Evolutionary conservation across 345 rosid genomes (phyloP), one percentile per base, ranked within the genome.

Genomic region (Salix viminalis): DNA sequence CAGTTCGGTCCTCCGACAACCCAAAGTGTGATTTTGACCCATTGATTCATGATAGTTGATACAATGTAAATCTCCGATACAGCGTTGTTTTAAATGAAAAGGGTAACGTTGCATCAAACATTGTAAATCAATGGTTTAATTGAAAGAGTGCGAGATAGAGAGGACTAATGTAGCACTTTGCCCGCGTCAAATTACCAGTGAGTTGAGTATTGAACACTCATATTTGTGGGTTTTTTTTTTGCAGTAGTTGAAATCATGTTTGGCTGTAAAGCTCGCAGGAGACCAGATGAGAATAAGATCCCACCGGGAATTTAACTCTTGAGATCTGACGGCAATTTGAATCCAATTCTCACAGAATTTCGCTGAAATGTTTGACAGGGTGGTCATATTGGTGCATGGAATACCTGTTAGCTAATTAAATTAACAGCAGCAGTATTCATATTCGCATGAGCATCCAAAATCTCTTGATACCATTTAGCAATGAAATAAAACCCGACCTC

Each of bases 221-320:
- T 4, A n/a, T n/a, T 34, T 34, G 23, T n/a, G 28, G 62, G 1
- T 1, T 9, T 41, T 10, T 10, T 41, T 10, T 41, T 41, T 10
- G 44, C 3, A 41, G 12, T 65, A 30, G 68, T 61, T 42, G 70
- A 69, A 75, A 80, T 68, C 72, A 69, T 71, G 60, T 70, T 23
- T 39, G 74, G 30, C 48, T 75, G 86, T 81, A 42, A 80, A 62
- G 81, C 78, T 72, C 75, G 78, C 64, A 78, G 82, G 80, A 69
- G 85, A 82, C 83, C 81, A 56, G 37, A 72, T 28, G 71, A 79
- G 84, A 82, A 84, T 82, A 86, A 73, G 79, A 84, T 78, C 78
- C 62, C 82, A 68, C 81, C 81, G 74, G 75, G 79, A 72, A 24
- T 60, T 65, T 84, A 83, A 76, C 23, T 67, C 70, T 54, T 69